Evolutionary conservation across 140 eudicot genomes (phyloP).

Genomic region (Bidens hawaiensis): DNA sequence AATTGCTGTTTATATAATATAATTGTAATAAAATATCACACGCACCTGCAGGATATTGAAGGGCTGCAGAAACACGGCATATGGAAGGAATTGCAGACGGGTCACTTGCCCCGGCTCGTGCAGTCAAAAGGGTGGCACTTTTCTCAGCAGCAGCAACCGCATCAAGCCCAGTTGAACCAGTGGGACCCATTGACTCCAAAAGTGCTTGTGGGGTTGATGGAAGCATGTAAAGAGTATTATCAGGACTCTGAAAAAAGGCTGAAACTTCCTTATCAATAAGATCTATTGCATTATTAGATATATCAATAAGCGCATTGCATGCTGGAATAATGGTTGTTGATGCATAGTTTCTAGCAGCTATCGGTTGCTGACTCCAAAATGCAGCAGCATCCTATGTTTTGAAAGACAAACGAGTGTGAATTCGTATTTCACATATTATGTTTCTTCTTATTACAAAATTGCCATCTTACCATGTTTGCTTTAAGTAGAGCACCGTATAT

Average conservation of each 20-base stretch:
- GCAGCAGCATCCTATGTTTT: constrained; percentile 77
- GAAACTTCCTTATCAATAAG: constrained; percentile 83
- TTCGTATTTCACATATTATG: background rate
- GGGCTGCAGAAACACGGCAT: constrained; percentile 95
- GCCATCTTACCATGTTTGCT: constrained; percentile 72
- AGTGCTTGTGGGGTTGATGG: constrained; percentile 97
- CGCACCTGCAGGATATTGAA: constrained; percentile 86
- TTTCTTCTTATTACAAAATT: background rate
- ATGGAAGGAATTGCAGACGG: constrained; percentile 95
- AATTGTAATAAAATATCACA: background rate
- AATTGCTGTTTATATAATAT: too few relatives aligned
- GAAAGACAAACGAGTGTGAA: background rate
- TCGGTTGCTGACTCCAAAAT: constrained; percentile 92
- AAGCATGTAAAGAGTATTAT: constrained; percentile 93
- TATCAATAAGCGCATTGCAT: constrained; percentile 55
- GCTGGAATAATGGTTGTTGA: constrained; percentile 91
- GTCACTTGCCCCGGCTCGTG: constrained; percentile 96
- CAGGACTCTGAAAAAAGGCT: constrained; percentile 82
- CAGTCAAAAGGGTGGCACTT: constrained; percentile 79
- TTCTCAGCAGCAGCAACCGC: constrained; percentile 82
- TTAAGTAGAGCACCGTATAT: constrained; percentile 63
- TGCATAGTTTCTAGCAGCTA: constrained; percentile 86
- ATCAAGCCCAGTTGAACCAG: constrained; percentile 71
- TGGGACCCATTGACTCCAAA: constrained; percentile 79
- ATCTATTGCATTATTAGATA: constrained; percentile 70